A percentile compares a stretch with the other conserved stretches of the same genome.
These are phyloP conservation scores for Staphylotrichum tortipilum DNA, from an alignment of 495 filamentous ascomycete genomes.

Conservation along the genomic window DNA sequence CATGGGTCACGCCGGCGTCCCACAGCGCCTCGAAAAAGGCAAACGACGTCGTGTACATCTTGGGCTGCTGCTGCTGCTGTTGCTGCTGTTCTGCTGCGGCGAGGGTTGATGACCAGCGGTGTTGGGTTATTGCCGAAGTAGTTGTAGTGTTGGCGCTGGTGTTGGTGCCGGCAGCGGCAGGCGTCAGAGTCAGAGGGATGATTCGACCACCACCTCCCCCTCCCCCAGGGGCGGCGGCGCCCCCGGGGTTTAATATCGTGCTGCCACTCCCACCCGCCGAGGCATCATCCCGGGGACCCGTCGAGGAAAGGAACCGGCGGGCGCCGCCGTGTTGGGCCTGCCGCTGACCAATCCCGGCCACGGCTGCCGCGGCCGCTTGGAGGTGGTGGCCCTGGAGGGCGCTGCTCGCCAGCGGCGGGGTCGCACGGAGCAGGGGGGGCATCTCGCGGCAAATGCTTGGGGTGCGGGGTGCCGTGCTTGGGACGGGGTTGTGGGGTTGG, in stretches of 20 bases:
- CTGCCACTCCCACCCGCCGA: neutral
- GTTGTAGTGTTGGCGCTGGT: neutral
- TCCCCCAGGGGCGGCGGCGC: too few species aligned
- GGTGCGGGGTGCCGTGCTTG: neutral
- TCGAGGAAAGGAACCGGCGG: constrained; percentile 5
- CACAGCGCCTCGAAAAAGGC: constrained; percentile 95
- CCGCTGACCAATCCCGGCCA: neutral
- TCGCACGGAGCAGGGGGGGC: constrained; percentile 11
- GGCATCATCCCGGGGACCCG: neutral
- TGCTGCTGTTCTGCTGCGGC: too few species aligned
- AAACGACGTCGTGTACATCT: constrained; percentile 46
- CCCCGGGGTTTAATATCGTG: neutral
- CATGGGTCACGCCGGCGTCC: constrained; percentile 83
- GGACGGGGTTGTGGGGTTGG: neutral
- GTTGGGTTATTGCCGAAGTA: neutral
- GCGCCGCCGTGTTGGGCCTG: too few species aligned
- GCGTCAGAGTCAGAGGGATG: too few species aligned
- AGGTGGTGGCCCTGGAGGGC: neutral
- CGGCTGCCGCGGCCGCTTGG: neutral
- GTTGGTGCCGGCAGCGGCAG: too few species aligned
- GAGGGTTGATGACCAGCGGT: constrained; percentile 1
- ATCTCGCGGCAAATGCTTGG: constrained; percentile 11
- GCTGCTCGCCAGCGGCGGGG: constrained; percentile 3
- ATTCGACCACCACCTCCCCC: too few species aligned
- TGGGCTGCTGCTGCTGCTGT: too few species aligned